These are phyloP conservation scores for Tetrahymena borealis DNA, from an alignment of 73 alveolate genomes.

Conservation along the genomic window DNA sequence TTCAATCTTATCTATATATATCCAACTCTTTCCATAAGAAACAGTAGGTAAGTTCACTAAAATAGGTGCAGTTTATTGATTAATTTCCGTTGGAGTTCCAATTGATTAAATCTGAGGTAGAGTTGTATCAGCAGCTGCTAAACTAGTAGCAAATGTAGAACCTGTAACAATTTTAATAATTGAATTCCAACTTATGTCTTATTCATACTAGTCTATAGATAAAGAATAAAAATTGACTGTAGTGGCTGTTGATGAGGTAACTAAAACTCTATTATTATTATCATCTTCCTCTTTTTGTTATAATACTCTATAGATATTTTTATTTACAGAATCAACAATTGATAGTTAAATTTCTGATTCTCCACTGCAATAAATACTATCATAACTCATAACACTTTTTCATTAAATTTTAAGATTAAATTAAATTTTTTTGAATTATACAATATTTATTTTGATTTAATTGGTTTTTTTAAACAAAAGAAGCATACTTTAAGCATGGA, in stretches of 20 bases:
- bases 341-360: neutral
- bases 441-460: neutral
- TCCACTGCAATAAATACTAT: neutral
- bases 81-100: neutral
- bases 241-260: neutral
- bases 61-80: neutral
- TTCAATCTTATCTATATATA: neutral
- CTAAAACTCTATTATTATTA: neutral
- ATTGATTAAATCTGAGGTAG: neutral
- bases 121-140: neutral
- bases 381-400: neutral
- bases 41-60: neutral
- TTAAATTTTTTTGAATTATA: neutral
- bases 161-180: neutral
- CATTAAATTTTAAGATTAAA: neutral
- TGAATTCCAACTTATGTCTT: neutral
- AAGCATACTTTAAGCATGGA: neutral
- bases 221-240: neutral
- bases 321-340: neutral
- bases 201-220: neutral
- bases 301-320: neutral
- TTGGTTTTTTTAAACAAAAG: neutral
- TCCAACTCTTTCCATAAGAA: neutral
- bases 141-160: neutral
- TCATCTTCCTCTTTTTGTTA: neutral